phyloP scores from a whole-genome alignment of 805 yeast species.

The Lipomyces orientalis region DNA sequence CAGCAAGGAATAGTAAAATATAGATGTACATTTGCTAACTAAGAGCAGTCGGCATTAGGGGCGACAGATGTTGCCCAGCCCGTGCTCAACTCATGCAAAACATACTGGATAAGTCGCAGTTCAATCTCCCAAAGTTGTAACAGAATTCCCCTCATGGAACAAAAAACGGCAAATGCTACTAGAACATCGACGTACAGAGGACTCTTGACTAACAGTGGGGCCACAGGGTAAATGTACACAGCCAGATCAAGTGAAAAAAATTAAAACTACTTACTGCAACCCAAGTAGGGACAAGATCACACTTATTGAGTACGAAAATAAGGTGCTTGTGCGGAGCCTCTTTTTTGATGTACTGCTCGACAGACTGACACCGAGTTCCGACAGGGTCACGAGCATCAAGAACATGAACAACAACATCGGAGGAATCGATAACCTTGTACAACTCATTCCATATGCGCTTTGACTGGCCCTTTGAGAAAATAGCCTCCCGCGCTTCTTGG shows the following conservation, averaged over 20 bases:
- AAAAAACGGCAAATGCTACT: conserved; percentile 24
- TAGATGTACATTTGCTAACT: conserved; percentile 84
- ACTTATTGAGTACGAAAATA: conserved; percentile 91
- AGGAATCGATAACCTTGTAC: conserved; percentile 95
- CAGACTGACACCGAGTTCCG: conserved; percentile 93
- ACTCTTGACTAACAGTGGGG: conserved; percentile 73
- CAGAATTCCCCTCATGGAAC: conserved; percentile 73
- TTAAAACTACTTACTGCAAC: conserved; percentile 83
- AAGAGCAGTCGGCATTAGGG: conserved; percentile 59
- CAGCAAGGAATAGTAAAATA: conserved; percentile 28
- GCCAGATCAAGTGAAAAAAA: conserved; percentile 24
- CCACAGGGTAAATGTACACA: conserved; percentile 28
- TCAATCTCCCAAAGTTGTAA: conserved; percentile 96
- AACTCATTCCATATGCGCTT: conserved; percentile 98
- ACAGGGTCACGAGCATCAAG: conserved; percentile 97
- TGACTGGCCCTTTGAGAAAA: conserved; percentile 95
- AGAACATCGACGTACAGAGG: conserved; percentile 31
- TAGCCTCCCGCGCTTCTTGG: conserved; percentile 91
- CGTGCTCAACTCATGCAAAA: conserved; percentile 83
- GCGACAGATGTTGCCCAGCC: conserved; percentile 41
- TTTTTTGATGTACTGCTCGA: conserved; percentile 87
- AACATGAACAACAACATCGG: conserved; percentile 96
- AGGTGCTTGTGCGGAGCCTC: conserved; percentile 97
- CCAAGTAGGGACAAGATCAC: conserved; percentile 99
- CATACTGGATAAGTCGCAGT: conserved; percentile 53